Evolutionary conservation across 2,329 filamentous ascomycete species (phyloP).

Genomic region (Rutstroemia sp.): DNA sequence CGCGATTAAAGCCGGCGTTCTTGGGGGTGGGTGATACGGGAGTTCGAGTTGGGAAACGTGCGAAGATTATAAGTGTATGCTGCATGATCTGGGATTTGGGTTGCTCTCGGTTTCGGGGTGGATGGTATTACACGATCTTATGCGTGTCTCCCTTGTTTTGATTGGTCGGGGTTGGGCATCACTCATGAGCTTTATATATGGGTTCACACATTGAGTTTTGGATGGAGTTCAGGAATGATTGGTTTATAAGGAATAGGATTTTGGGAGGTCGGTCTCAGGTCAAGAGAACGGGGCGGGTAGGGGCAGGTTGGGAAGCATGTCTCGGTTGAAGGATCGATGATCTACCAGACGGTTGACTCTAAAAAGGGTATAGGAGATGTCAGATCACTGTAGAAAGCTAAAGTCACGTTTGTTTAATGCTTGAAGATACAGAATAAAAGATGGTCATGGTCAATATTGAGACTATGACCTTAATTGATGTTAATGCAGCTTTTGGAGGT

Average conservation of each 20-base stretch:
- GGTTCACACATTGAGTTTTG: slow-evolving; percentile 3
- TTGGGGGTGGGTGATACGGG: slow-evolving; percentile 13
- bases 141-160: slow-evolving; percentile 1
- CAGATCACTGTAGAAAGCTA: not conserved
- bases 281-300: not conserved
- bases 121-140: slow-evolving; percentile 7
- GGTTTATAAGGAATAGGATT: not conserved
- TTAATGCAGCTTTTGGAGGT: no score
- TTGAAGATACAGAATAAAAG: not conserved
- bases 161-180: not conserved
- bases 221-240: slow-evolving; percentile 1
- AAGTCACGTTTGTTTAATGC: not conserved
- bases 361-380: not conserved
- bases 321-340: not conserved
- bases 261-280: not conserved
- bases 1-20: slow-evolving; percentile 22
- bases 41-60: slow-evolving; percentile 23
- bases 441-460: not conserved
- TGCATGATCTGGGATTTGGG: slow-evolving; percentile 14
- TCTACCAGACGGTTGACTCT: not conserved
- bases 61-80: slow-evolving; percentile 15
- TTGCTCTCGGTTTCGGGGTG: slow-evolving; percentile 6
- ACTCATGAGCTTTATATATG: slow-evolving; percentile 7
- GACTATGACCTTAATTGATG: no score
- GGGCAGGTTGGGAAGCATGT: not conserved